Conservation (phyloP, 2,329 filamentous ascomycete genomes). For the Sarocladium oryzae region DNA sequence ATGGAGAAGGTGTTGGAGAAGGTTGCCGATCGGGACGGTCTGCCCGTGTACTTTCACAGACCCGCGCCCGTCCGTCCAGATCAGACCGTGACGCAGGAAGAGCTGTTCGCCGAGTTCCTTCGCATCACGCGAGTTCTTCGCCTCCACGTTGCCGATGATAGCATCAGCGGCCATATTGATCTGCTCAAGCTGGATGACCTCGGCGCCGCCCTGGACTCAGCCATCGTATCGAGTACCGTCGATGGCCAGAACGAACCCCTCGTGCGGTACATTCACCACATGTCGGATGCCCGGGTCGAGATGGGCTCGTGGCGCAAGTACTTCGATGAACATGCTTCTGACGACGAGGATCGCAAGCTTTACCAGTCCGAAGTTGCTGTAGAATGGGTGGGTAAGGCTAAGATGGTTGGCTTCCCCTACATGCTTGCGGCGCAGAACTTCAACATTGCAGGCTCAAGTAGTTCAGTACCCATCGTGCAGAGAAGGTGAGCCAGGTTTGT, state of each 20-base stretch:
- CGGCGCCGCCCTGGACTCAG: not conserved
- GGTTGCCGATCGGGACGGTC: not conserved
- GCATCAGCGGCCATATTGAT: not conserved
- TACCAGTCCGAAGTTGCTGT: not conserved
- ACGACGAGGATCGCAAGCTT: not conserved
- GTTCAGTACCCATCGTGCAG: not conserved
- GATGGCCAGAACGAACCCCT: not conserved
- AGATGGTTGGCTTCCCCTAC: not conserved
- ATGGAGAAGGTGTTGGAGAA: not conserved
- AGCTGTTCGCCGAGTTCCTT: not conserved
- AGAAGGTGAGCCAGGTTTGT: no score
- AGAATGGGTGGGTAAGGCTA: not conserved
- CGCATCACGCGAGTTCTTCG: not conserved
- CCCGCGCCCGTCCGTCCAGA: not conserved
- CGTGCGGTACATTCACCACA: not conserved
- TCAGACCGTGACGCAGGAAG: not conserved
- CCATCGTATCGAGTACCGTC: not conserved
- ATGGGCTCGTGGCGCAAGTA: not conserved
- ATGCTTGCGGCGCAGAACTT: not conserved
- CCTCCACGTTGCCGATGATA: not conserved
- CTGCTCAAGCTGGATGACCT: not conserved
- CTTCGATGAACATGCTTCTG: constrained; percentile 1
- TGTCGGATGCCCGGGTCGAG: not conserved
- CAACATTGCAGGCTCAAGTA: not conserved
- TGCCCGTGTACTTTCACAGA: not conserved